phyloP scores from a whole-genome alignment of 106 monocot genomes.

The Acanthochlamys bracteata region DNA sequence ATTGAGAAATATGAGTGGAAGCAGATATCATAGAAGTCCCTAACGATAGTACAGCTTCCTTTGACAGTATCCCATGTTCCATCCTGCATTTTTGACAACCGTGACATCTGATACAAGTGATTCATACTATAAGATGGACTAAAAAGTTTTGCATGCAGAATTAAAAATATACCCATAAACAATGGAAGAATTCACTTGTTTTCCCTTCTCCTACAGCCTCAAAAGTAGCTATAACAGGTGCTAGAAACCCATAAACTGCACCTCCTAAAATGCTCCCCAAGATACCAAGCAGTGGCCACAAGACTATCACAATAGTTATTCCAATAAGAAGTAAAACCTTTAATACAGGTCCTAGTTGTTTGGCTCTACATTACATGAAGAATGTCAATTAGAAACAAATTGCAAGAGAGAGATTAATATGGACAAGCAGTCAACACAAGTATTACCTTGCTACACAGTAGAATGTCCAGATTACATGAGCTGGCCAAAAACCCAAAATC shows the following conservation, averaged over 20 bases:
- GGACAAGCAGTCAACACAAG: too few relatives aligned
- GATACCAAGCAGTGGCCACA: slow-evolving; percentile 62
- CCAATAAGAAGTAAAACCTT: slow-evolving; percentile 49
- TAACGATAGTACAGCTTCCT: slow-evolving; percentile 70
- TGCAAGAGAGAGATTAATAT: too few relatives aligned
- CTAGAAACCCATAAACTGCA: slow-evolving; percentile 71
- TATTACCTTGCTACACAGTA: slow-evolving; percentile 75
- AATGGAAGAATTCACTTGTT: slow-evolving; percentile 49
- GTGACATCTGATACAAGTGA: neutral
- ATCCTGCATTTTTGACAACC: slow-evolving; percentile 37
- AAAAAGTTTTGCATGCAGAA: slow-evolving; percentile 2
- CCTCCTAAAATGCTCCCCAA: slow-evolving; percentile 56
- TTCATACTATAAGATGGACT: neutral
- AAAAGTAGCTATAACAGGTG: slow-evolving; percentile 77
- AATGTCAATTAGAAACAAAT: neutral
- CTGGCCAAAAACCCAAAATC: slow-evolving; percentile 89
- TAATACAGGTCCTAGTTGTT: slow-evolving; percentile 65
- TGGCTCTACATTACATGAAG: slow-evolving; percentile 51
- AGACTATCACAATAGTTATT: slow-evolving; percentile 25
- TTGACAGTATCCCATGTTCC: slow-evolving; percentile 87
- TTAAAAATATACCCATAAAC: slow-evolving; percentile 49
- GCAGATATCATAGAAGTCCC: slow-evolving; percentile 76
- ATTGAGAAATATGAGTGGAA: slow-evolving; percentile 88
- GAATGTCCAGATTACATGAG: slow-evolving; percentile 67
- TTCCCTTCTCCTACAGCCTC: slow-evolving; percentile 92